Conservation (phyloP, 1,284 basidiomycete species). For the Trametes sp. region DNA sequence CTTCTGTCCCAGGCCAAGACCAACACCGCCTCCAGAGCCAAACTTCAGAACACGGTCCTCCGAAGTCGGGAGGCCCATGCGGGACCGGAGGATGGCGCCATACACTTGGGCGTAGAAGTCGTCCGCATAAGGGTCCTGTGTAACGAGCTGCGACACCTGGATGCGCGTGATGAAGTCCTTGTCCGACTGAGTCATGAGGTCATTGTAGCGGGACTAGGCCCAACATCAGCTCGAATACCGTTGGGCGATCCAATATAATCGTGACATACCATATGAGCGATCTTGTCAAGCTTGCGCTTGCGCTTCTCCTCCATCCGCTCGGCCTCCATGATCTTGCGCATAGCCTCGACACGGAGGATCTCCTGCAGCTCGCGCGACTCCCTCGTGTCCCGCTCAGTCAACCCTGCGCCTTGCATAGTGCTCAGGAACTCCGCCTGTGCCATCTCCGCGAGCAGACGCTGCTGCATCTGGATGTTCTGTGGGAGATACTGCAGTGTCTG, state of each 20-base stretch:
- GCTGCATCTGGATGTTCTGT: slow-evolving; percentile 74
- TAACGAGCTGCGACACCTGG: slow-evolving; percentile 97
- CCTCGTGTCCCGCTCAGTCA: slow-evolving; percentile 33
- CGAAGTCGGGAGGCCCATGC: slow-evolving; percentile 72
- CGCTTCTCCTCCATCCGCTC: slow-evolving; percentile 87
- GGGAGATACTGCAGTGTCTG: slow-evolving; percentile 59
- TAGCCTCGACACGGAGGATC: slow-evolving; percentile 74
- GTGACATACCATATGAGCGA: slow-evolving; percentile 78
- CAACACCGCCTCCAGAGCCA: slow-evolving; percentile 81
- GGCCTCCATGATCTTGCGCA: slow-evolving; percentile 87
- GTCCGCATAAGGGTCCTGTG: slow-evolving; percentile 95
- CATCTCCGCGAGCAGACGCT: slow-evolving; percentile 74
- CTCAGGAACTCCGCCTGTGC: slow-evolving; percentile 72
- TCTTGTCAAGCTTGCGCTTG: slow-evolving; percentile 82
- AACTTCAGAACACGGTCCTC: slow-evolving; percentile 86
- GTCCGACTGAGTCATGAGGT: slow-evolving; percentile 98
- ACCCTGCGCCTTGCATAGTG: slow-evolving; percentile 62
- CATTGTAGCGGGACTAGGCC: slow-evolving; percentile 91
- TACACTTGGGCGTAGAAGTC: slow-evolving; percentile 99
- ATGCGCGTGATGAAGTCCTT: slow-evolving; percentile 99
- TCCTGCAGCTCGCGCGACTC: slow-evolving; percentile 64
- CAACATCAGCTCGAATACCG: background rate
- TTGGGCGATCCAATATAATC: background rate
- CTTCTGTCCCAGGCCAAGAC: slow-evolving; percentile 77
- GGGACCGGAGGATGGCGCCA: slow-evolving; percentile 81